Percentiles rank a stretch among this genome's conserved stretches.
Conservation (phyloP, 129 eudicot genomes). For the Tagetes erecta region DNA sequence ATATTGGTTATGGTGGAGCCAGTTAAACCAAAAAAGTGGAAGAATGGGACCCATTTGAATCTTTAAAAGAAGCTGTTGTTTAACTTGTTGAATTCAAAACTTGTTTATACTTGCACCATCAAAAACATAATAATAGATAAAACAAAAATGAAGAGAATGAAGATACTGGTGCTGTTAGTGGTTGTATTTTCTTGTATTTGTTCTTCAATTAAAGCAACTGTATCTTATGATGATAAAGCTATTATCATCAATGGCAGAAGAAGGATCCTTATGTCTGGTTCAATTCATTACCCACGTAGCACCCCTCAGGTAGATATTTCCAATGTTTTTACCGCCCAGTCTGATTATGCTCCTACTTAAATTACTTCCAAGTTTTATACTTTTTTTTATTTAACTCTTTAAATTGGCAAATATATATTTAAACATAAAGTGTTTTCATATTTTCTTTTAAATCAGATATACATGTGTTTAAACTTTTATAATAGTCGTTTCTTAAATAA, state of each 20-base stretch:
- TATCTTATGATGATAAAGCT: constrained; percentile 67
- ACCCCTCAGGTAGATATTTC: constrained; percentile 65
- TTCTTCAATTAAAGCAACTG: constrained; percentile 54
- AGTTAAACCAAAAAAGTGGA: constrained; percentile 29
- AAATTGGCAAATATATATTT: too few species aligned
- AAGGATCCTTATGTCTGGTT: constrained; percentile 84
- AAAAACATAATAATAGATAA: constrained; percentile 8
- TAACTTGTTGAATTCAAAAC: constrained; percentile 26
- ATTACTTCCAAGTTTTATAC: too few species aligned
- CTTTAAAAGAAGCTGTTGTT: constrained; percentile 47
- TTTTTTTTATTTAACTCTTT: too few species aligned
- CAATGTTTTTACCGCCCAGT: too few species aligned
- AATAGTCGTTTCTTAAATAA: too few species aligned
- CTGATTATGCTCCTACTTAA: too few species aligned
- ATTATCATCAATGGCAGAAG: constrained; percentile 72
- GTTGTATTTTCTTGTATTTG: constrained; percentile 37
- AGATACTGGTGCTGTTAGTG: constrained; percentile 23
- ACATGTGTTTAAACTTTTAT: too few species aligned
- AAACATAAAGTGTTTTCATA: too few species aligned
- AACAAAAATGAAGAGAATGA: constrained; percentile 35
- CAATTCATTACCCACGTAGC: constrained; percentile 96
- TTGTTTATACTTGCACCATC: constrained; percentile 9
- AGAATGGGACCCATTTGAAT: constrained; percentile 35
- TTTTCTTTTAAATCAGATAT: too few species aligned
- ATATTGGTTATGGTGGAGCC: constrained; percentile 44